phyloP scores from a whole-genome alignment of 495 filamentous ascomycete genomes.

The Aspergillus bertholletiae region DNA sequence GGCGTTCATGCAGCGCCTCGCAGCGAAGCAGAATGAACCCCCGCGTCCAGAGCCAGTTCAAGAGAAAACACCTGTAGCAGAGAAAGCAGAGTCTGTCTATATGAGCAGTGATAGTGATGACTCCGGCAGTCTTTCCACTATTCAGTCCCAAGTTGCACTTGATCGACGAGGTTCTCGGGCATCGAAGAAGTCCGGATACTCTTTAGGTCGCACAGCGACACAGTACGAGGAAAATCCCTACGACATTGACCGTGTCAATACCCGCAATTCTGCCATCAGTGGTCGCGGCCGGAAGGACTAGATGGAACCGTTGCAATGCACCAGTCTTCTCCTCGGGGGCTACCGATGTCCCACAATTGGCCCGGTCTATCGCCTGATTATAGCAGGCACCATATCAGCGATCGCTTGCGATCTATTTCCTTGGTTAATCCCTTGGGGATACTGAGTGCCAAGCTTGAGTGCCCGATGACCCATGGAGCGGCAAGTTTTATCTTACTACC shows the following conservation, averaged over 20 bases:
- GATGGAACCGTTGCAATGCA: neutral
- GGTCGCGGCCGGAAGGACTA: constrained; percentile 4
- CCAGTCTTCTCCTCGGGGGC: neutral
- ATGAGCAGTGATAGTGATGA: constrained; percentile 12
- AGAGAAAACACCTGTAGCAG: constrained; percentile 12
- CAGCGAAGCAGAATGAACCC: constrained; percentile 22
- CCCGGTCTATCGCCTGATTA: neutral
- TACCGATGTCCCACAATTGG: neutral
- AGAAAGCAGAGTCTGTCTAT: neutral
- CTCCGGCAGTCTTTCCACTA: constrained; percentile 23
- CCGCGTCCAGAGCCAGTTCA: constrained; percentile 2
- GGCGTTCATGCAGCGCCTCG: constrained; percentile 45
- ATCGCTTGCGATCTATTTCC: too few species aligned
- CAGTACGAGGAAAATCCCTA: constrained; percentile 39
- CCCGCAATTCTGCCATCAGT: constrained; percentile 29
- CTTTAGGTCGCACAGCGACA: constrained; percentile 22
- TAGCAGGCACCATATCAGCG: neutral
- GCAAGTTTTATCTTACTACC: too few species aligned
- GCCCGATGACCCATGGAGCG: too few species aligned
- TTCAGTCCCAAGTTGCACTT: constrained; percentile 16
- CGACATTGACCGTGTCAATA: constrained; percentile 37
- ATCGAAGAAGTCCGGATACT: constrained; percentile 27
- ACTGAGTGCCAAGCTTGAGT: too few species aligned
- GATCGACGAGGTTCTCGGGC: constrained; percentile 15
- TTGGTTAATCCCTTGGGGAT: too few species aligned